Percentiles rank a stretch among this genome's conserved stretches.
These are phyloP conservation scores for Oryza meyeriana DNA, from an alignment of 176 grass and related monocot species.

Conservation along the genomic window DNA sequence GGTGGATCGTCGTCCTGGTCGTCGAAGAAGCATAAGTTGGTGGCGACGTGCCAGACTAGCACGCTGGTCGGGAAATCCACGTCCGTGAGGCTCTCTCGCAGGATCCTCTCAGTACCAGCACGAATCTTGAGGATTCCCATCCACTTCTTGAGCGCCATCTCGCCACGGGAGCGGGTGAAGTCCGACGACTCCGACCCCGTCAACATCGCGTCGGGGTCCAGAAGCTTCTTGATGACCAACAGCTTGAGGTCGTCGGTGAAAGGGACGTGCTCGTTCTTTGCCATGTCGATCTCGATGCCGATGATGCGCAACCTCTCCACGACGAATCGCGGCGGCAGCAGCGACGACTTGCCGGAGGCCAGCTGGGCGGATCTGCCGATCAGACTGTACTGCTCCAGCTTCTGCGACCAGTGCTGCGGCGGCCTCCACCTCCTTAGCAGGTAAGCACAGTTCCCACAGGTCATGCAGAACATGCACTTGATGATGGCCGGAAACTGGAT, in stretches of 20 bases:
- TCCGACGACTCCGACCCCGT: not conserved
- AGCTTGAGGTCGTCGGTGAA: not conserved
- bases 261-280: not conserved
- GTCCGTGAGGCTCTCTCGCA: conserved; percentile 1
- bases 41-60: conserved; percentile 27
- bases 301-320: not conserved
- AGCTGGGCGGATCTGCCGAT: not conserved
- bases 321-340: conserved; percentile 4
- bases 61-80: conserved; percentile 21
- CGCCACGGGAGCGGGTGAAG: conserved; percentile 17
- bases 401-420: conserved; percentile 9
- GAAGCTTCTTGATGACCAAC: conserved; percentile 13
- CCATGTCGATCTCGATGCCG: not conserved
- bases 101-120: not conserved
- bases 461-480: not conserved
- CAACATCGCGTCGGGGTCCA: not conserved
- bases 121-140: not conserved
- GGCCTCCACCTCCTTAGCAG: conserved; percentile 1
- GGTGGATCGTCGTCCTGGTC: too few relatives aligned
- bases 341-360: not conserved
- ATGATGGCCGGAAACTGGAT: not conserved
- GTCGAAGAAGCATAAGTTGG: conserved; percentile 5
- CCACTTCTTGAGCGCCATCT: conserved; percentile 3
- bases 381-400: conserved; percentile 12
- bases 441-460: not conserved